Evolutionary conservation across 352 stramenopile species (phyloP), one percentile per base, ranked within the genome.

Genomic region (Stramenopiles sp.): DNA sequence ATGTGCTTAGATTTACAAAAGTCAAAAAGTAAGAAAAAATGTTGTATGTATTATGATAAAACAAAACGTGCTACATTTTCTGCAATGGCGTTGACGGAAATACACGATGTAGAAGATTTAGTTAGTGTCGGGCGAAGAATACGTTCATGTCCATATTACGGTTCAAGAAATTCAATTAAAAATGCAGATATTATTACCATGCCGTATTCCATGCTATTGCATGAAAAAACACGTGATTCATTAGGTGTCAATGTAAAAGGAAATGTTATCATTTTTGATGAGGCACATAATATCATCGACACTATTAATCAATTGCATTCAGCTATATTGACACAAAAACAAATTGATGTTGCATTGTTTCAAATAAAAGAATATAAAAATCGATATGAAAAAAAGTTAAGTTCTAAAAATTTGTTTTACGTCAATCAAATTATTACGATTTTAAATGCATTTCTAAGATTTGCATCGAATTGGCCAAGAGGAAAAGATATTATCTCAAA

Each of bases 211-310:
- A 91, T 96, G 85, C 81, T 98, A 27, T 85, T 98, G 20, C 94
- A 92, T 80, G 90, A 93, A 79, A 85, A 92, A 63, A 92, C 90
- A 33, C 87, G 93, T 7, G 89, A 95, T 76, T 93, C 92, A 1
- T 78, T 98, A 63, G 90, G 90, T 0, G 88, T 98, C 29, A 79
- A 87, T 7, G 79, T 97, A 6, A 85, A 92, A 31, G 85, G 88
- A 74, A 94, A 89, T 65, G 90, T 99, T 6, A 89, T 99, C 20
- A 87, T 99, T 6, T 90, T 99, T 63, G 96, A 99, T 83, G 96
- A 99, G 84, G 96, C 95, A 20, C 96, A 99, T 85, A 99, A 99
- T 83, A 90, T 99, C 63, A 88, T 98, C 4, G 94, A 98, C 80
- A 91, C 94, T 7, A 90, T 99, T 79, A 95, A 95, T 81, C 89